A percentile compares a stretch with the other conserved stretches of the same genome.
Conservation (phyloP, 169 alveolate species). For the Plasmodium ovale region DNA sequence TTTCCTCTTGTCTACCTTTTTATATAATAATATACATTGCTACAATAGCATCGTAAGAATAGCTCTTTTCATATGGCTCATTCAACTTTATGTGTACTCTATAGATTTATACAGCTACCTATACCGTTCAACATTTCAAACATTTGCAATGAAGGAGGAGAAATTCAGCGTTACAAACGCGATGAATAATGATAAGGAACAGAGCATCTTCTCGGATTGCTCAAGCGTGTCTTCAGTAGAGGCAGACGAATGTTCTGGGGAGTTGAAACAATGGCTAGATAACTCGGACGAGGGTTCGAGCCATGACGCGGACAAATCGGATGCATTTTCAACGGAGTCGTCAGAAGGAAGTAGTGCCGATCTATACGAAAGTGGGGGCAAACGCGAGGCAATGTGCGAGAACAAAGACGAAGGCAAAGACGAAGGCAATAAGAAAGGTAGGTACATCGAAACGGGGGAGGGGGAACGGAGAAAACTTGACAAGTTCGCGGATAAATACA, state of each 20-base stretch:
- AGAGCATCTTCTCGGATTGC: neutral
- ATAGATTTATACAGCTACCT: slow-evolving; percentile 52
- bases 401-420: neutral
- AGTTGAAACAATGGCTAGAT: neutral
- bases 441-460: too few relatives aligned
- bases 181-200: neutral
- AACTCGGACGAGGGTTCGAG: neutral
- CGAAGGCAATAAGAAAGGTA: neutral
- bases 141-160: neutral
- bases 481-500: too few relatives aligned
- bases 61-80: slow-evolving; percentile 64
- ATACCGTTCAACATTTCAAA: neutral
- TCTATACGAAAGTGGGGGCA: neutral
- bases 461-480: too few relatives aligned
- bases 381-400: neutral
- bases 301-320: neutral
- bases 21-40: slow-evolving; percentile 62
- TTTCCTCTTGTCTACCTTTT: slow-evolving; percentile 27
- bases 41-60: slow-evolving; percentile 42
- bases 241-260: neutral
- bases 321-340: neutral
- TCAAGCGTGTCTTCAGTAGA: neutral
- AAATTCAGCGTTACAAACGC: neutral
- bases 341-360: neutral
- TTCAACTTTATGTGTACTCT: slow-evolving; percentile 54